Evolutionary conservation across 2,329 filamentous ascomycete species (phyloP).

Genomic region (Pestalotiopsis sp.): DNA sequence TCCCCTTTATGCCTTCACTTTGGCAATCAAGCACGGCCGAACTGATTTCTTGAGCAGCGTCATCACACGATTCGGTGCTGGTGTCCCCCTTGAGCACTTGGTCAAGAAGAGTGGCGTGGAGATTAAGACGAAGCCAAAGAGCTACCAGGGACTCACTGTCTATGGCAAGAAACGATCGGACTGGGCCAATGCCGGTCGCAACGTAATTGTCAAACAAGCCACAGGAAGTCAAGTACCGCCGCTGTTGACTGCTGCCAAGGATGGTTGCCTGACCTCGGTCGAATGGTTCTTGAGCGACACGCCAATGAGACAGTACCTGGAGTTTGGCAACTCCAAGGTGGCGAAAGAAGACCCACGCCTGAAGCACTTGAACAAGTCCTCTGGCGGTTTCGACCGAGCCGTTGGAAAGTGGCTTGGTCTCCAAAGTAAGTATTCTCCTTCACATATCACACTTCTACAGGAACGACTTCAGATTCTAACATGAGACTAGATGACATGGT

Average conservation of each 20-base stretch:
- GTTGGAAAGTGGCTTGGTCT: slow-evolving; percentile 65
- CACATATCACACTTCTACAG: too few relatives aligned
- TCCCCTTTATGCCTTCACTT: slow-evolving; percentile 41
- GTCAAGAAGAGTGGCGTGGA: slow-evolving; percentile 68
- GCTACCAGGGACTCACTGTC: slow-evolving; percentile 41
- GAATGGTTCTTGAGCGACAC: slow-evolving; percentile 79
- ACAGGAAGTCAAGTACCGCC: slow-evolving; percentile 55
- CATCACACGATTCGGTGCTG: slow-evolving; percentile 68
- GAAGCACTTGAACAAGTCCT: slow-evolving; percentile 60
- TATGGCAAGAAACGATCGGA: slow-evolving; percentile 74
- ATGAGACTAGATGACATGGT: slow-evolving; percentile 56
- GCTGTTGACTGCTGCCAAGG: slow-evolving; percentile 59
- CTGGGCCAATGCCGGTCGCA: slow-evolving; percentile 70
- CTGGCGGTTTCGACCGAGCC: slow-evolving; percentile 65
- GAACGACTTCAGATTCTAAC: neutral
- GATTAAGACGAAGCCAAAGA: slow-evolving; percentile 65
- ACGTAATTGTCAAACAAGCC: slow-evolving; percentile 37
- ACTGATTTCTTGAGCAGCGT: slow-evolving; percentile 63
- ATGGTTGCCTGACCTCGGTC: slow-evolving; percentile 65
- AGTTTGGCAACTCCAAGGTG: slow-evolving; percentile 64
- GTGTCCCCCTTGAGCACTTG: slow-evolving; percentile 69
- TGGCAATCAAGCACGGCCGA: slow-evolving; percentile 50
- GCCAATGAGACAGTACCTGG: slow-evolving; percentile 67
- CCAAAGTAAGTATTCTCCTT: slow-evolving; percentile 52
- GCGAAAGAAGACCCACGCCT: slow-evolving; percentile 65